A percentile compares a stretch with the other conserved stretches of the same genome.
Evolutionary conservation across 176 grass and related monocot genomes (phyloP).

Genomic region (Hordeum marinum): DNA sequence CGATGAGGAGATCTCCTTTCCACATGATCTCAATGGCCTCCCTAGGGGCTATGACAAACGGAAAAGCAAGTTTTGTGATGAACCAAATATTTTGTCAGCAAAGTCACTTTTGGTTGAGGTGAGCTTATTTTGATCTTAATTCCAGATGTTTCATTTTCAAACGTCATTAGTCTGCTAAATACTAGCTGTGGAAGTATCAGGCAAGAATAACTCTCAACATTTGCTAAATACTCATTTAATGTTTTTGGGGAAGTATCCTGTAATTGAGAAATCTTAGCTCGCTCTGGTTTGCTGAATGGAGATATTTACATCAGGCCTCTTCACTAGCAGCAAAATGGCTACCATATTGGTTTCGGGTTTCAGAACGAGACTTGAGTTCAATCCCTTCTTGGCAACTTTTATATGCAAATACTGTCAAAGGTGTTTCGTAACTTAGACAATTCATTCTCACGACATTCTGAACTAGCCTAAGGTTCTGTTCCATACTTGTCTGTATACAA

Average conservation of each 20-base stretch:
- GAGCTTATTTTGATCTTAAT: constrained; percentile 13
- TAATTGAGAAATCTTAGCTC: not conserved
- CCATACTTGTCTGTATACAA: not conserved
- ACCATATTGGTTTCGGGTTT: not conserved
- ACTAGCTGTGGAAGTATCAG: not conserved
- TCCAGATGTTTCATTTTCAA: not conserved
- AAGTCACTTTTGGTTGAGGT: constrained; percentile 75
- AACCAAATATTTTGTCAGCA: constrained; percentile 77
- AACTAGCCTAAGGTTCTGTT: not conserved
- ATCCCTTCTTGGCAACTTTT: not conserved
- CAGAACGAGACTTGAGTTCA: not conserved
- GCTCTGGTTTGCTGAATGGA: not conserved
- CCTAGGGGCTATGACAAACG: constrained; percentile 88
- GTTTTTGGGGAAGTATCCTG: not conserved
- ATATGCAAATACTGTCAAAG: not conserved
- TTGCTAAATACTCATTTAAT: not conserved
- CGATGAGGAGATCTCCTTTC: constrained; percentile 77
- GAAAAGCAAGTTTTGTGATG: constrained; percentile 54
- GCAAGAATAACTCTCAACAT: not conserved
- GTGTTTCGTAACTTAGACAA: not conserved
- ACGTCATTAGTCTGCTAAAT: not conserved
- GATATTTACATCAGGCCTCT: not conserved
- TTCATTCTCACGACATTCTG: not conserved
- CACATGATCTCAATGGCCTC: constrained; percentile 45
- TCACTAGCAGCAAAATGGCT: not conserved